phyloP scores from a whole-genome alignment of 805 yeast genomes.

The Suhomyces emberorum region DNA sequence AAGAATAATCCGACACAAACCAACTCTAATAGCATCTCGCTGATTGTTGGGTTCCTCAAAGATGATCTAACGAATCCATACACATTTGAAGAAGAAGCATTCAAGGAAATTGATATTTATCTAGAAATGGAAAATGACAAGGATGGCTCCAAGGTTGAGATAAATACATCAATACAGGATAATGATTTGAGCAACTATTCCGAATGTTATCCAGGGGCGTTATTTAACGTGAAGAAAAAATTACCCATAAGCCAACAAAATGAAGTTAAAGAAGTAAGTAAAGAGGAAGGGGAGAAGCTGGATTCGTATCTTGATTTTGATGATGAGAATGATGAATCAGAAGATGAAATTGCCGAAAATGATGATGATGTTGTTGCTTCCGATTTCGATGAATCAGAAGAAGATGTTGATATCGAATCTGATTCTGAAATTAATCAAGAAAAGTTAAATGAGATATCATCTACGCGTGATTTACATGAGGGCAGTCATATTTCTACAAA shows the following conservation, averaged over 20 bases:
- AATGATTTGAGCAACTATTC: constrained; percentile 23
- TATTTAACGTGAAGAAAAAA: constrained; percentile 9
- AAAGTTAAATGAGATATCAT: too few species aligned
- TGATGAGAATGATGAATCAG: constrained; percentile 5
- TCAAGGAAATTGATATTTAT: constrained; percentile 41
- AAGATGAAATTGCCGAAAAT: constrained; percentile 23
- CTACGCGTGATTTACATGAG: too few species aligned
- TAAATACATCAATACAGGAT: background rate
- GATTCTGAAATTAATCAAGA: constrained; percentile 2
- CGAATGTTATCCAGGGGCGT: constrained; percentile 36
- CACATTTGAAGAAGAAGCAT: constrained; percentile 54
- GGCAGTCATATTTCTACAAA: too few species aligned
- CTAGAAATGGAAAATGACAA: constrained; percentile 8
- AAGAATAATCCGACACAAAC: constrained; percentile 2
- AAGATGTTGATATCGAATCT: background rate
- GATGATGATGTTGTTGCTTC: constrained; percentile 12
- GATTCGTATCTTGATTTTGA: background rate
- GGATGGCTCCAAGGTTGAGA: background rate
- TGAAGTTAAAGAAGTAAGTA: constrained; percentile 9
- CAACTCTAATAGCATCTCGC: constrained; percentile 46
- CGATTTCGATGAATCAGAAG: constrained; percentile 6
- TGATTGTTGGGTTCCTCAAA: constrained; percentile 55
- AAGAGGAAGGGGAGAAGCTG: constrained; percentile 11
- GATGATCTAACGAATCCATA: constrained; percentile 68
- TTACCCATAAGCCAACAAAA: constrained; percentile 10